Conservation (phyloP, 1,284 basidiomycete genomes). For the Pascua guehoae region DNA sequence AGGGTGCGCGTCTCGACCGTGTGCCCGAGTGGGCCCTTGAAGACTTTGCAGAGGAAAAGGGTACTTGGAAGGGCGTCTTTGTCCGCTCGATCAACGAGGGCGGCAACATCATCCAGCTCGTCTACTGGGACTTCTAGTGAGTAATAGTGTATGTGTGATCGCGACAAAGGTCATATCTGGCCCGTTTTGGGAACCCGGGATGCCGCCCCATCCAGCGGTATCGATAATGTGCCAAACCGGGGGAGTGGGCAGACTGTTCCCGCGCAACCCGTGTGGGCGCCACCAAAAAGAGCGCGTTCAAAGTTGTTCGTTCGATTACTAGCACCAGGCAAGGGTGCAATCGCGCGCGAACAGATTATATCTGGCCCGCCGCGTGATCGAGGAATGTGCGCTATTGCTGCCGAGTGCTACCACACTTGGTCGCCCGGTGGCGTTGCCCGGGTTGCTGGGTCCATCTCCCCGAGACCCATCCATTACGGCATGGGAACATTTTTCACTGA, state of each 20-base stretch:
- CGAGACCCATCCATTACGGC: background rate
- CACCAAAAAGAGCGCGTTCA: too few species aligned
- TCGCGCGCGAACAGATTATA: too few species aligned
- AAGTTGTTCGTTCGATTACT: too few species aligned
- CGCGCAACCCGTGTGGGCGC: too few species aligned
- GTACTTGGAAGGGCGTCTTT: conserved; percentile 52
- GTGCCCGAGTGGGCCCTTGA: conserved; percentile 46
- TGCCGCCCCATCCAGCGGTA: too few species aligned
- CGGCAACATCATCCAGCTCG: conserved; percentile 39
- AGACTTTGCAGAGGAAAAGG: conserved; percentile 31
- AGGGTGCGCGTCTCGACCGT: conserved; percentile 32
- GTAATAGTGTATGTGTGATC: conserved; percentile 11
- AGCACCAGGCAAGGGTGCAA: too few species aligned
- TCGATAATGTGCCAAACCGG: too few species aligned
- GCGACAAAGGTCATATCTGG: background rate
- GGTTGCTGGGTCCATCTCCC: background rate
- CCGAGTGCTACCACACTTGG: background rate
- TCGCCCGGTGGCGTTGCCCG: background rate
- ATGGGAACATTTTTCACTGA: background rate
- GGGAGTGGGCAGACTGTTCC: too few species aligned
- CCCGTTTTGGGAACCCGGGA: too few species aligned
- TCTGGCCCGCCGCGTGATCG: too few species aligned
- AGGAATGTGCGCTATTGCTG: too few species aligned
- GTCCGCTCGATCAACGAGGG: conserved; percentile 43
- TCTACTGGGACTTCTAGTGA: conserved; percentile 51